These are phyloP conservation scores for Perkinsela sp. DNA, from an alignment of 208 protist genomes.

Conservation along the genomic window DNA sequence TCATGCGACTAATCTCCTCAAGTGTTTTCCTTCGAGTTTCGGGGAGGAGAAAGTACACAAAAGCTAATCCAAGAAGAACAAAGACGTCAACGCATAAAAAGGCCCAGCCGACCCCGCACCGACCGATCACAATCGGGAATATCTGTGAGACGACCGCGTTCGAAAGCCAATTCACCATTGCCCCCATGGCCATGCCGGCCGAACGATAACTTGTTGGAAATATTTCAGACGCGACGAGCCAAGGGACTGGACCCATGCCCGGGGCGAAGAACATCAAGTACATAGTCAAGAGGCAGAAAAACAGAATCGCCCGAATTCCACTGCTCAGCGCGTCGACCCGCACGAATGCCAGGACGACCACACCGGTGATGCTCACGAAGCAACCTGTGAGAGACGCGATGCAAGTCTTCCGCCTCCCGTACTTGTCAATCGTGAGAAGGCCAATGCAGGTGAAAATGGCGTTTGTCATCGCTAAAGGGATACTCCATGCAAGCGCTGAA, in stretches of 20 bases:
- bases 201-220: slow-evolving; percentile 51
- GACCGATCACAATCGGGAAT: slow-evolving; percentile 45
- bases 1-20: slow-evolving; percentile 21
- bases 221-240: slow-evolving; percentile 61
- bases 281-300: slow-evolving; percentile 25
- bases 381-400: slow-evolving; percentile 31
- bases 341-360: slow-evolving; percentile 7
- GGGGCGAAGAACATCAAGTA: slow-evolving; percentile 53
- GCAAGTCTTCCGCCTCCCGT: slow-evolving; percentile 29
- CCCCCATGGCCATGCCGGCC: slow-evolving; percentile 33
- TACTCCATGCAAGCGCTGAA: slow-evolving; percentile 37
- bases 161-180: slow-evolving; percentile 61
- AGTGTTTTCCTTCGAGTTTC: slow-evolving; percentile 56
- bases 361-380: slow-evolving; percentile 14
- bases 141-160: slow-evolving; percentile 53
- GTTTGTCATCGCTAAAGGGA: slow-evolving; percentile 57
- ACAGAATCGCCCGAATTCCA: slow-evolving; percentile 23
- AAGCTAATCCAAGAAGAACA: slow-evolving; percentile 17
- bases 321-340: slow-evolving; percentile 2
- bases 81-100: slow-evolving; percentile 32
- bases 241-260: slow-evolving; percentile 59
- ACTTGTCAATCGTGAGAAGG: slow-evolving; percentile 40
- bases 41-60: slow-evolving; percentile 42
- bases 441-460: slow-evolving; percentile 35
- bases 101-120: slow-evolving; percentile 39